phyloP scores from a whole-genome alignment of 1,284 basidiomycete genomes.

The Thecaphora thlaspeos region DNA sequence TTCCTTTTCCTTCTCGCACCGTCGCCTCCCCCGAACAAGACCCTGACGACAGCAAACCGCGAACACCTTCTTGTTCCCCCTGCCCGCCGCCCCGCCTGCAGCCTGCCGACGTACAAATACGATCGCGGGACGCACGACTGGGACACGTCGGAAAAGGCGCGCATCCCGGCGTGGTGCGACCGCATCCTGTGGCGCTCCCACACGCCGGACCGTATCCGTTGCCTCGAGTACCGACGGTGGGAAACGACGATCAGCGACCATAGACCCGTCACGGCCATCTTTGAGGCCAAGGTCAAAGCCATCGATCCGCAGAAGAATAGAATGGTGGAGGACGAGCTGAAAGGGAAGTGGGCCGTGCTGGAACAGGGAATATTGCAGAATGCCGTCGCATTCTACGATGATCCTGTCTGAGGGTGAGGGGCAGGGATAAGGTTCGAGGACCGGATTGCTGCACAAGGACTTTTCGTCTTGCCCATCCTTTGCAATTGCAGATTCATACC shows the following conservation, averaged over 20 bases:
- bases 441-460: no score
- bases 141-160: slow-evolving; percentile 91
- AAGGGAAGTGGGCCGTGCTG: slow-evolving; percentile 7
- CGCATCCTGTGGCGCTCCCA: slow-evolving; percentile 73
- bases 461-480: no score
- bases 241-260: slow-evolving; percentile 57
- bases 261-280: slow-evolving; percentile 50
- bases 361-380: slow-evolving; percentile 11
- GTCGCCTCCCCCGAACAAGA: background rate
- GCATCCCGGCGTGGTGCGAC: slow-evolving; percentile 87
- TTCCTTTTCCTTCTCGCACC: background rate
- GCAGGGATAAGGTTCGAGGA: no score
- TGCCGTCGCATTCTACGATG: slow-evolving; percentile 7
- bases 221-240: slow-evolving; percentile 51
- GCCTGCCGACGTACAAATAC: slow-evolving; percentile 77
- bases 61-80: background rate
- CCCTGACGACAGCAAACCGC: no score
- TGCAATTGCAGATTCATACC: no score
- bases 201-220: slow-evolving; percentile 63
- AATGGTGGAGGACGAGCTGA: slow-evolving; percentile 14
- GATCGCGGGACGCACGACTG: slow-evolving; percentile 75
- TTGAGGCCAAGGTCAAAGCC: slow-evolving; percentile 25
- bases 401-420: slow-evolving; percentile 9
- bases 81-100: background rate
- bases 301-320: slow-evolving; percentile 8